phyloP scores from a whole-genome alignment of 2,329 filamentous ascomycete species.

The Trichoderma asperellum region DNA sequence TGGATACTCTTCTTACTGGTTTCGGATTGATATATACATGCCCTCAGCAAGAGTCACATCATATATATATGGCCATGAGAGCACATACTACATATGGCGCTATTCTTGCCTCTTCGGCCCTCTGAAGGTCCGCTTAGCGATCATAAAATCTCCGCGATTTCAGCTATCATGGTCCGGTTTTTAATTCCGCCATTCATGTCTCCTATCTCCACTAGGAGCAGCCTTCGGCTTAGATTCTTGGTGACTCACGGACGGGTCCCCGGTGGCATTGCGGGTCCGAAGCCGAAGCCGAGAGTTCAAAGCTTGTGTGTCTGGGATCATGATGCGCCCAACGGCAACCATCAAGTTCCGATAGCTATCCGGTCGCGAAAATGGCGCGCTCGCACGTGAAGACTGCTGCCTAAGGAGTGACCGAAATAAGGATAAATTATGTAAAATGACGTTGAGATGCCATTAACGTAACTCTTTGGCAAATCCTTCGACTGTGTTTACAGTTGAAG shows the following conservation, averaged over 20 bases:
- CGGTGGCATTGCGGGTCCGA: conserved; percentile 15
- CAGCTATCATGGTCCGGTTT: neutral
- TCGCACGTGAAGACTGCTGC: neutral
- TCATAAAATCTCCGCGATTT: neutral
- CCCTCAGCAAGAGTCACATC: neutral
- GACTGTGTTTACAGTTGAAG: neutral
- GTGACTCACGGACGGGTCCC: conserved; percentile 17
- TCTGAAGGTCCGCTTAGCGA: neutral
- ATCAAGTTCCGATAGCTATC: neutral
- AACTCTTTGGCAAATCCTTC: neutral
- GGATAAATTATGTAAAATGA: neutral
- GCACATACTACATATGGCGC: neutral
- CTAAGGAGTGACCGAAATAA: neutral
- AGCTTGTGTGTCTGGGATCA: neutral
- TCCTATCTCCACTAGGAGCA: conserved; percentile 2
- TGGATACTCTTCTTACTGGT: neutral
- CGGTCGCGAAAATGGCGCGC: conserved; percentile 16
- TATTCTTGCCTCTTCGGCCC: neutral
- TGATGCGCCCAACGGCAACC: neutral
- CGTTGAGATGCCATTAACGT: neutral
- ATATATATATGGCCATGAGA: neutral
- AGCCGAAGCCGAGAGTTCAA: conserved; percentile 2
- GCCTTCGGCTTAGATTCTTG: neutral
- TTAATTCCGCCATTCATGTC: neutral
- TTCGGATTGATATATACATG: neutral